phyloP scores from a whole-genome alignment of 2,329 filamentous ascomycete species.

The Fusarium staphyleae region DNA sequence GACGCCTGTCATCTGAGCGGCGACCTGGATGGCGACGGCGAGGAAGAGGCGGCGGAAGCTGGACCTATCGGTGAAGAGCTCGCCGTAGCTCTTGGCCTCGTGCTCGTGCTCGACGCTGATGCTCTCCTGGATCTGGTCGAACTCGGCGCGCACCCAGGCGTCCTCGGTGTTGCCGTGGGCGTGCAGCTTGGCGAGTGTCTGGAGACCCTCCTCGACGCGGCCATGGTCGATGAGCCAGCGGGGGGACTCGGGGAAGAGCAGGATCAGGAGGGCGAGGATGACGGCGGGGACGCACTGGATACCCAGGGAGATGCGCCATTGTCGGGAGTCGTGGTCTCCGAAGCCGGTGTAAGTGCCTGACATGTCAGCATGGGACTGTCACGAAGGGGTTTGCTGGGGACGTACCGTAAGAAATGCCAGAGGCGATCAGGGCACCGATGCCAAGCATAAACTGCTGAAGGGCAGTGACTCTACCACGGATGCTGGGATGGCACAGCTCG shows the following conservation, averaged over 20 bases:
- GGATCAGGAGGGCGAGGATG: slow-evolving; percentile 69
- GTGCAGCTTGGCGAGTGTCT: slow-evolving; percentile 73
- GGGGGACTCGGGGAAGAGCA: slow-evolving; percentile 73
- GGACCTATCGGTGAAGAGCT: slow-evolving; percentile 68
- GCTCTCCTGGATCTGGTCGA: slow-evolving; percentile 70
- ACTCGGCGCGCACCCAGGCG: slow-evolving; percentile 76
- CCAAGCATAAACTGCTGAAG: slow-evolving; percentile 86
- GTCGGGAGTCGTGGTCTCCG: slow-evolving; percentile 39
- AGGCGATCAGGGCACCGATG: slow-evolving; percentile 73
- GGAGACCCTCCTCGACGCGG: slow-evolving; percentile 68
- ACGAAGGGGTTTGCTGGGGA: background rate
- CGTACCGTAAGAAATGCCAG: slow-evolving; percentile 75
- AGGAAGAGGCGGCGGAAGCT: slow-evolving; percentile 77
- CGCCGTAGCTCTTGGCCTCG: slow-evolving; percentile 72
- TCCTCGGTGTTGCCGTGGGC: slow-evolving; percentile 71
- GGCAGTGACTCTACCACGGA: slow-evolving; percentile 76
- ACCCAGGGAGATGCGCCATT: slow-evolving; percentile 59
- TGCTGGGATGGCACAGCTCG: slow-evolving; percentile 79
- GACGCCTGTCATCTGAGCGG: slow-evolving; percentile 79
- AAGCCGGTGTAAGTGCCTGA: slow-evolving; percentile 44
- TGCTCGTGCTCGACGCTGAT: slow-evolving; percentile 72
- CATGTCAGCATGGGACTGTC: background rate
- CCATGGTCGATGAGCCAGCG: slow-evolving; percentile 80
- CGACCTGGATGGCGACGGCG: slow-evolving; percentile 72
- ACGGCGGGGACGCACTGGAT: slow-evolving; percentile 75